Conservation (phyloP, 495 filamentous ascomycete species). For the Aspergillus cavernicola region DNA sequence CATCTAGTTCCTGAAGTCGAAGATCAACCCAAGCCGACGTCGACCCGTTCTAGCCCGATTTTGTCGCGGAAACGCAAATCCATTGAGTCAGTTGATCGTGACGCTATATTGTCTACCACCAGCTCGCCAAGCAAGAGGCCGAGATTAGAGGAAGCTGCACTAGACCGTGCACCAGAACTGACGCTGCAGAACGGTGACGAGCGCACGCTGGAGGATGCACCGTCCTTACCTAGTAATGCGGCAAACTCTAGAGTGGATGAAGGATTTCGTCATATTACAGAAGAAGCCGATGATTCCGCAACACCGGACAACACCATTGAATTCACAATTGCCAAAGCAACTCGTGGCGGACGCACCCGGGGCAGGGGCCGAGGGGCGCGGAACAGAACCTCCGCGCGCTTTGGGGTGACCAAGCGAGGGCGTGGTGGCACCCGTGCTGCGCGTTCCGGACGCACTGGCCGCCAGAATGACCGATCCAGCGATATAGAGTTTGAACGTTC, state of each 20-base stretch:
- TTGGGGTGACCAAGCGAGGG: constrained; percentile 18
- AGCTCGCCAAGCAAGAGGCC: constrained; percentile 25
- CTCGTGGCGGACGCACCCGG: constrained; percentile 35
- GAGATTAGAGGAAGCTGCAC: constrained; percentile 30
- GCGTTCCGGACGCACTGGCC: constrained; percentile 21
- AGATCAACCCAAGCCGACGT: not conserved
- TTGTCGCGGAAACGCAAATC: constrained; percentile 31
- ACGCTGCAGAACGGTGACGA: constrained; percentile 22
- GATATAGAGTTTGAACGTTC: constrained; percentile 33
- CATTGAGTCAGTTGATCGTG: constrained; percentile 24
- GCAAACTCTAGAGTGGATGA: constrained; percentile 13
- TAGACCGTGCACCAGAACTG: constrained; percentile 19
- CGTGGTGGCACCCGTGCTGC: constrained; percentile 20
- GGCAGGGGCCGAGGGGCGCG: constrained; percentile 38
- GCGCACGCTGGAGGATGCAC: constrained; percentile 14
- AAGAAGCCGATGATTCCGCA: constrained; percentile 18
- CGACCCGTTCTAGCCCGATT: constrained; percentile 12
- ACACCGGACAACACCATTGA: constrained; percentile 17
- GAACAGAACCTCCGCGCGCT: constrained; percentile 27
- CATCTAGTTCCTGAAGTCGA: not conserved
- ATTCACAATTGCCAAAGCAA: constrained; percentile 21
- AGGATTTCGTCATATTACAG: constrained; percentile 22
- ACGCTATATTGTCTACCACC: constrained; percentile 8
- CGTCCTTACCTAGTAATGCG: constrained; percentile 18
- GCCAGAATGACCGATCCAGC: constrained; percentile 23